Evolutionary conservation across 2,329 filamentous ascomycete genomes (phyloP), one percentile per base, ranked within the genome.

Genomic region (Fusarium hainanense): DNA sequence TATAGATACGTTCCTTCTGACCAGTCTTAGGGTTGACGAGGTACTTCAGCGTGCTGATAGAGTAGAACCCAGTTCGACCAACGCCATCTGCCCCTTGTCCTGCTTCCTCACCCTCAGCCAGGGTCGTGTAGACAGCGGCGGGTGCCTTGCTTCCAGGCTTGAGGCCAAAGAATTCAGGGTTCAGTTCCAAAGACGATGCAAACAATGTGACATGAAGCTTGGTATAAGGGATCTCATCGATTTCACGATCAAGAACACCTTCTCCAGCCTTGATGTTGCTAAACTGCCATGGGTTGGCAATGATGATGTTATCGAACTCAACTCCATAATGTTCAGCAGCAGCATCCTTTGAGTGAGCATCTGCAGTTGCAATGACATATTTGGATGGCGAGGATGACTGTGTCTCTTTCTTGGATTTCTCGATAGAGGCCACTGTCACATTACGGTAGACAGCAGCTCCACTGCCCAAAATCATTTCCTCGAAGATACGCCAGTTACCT

Each of bases 401-500:
- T 63, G 76, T 79, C 62, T 77, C 81, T n/a, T 82, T 79, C 11
- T 82, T 82, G 20, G 82, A 79, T 55, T 87, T 83, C 2, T 81
- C 77, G 51, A 97, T 88, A 6, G 82, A 82, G 0, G 85, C 83
- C 1, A 98, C 91, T 0, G 87, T 84, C 0, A 91, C 92, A 73
- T 94, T 92, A 25, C 92, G 82, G 41, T 83, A 81, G 7, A 94
- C 70, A 0, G 83, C 79, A 0, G 92, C 89, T 5, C 85, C 81
- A 2, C 93, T 91, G 1, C 83, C 81, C 40, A 87, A 84, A 2
- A 95, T 82, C 92, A 98, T 97, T 46, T 85, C 82, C n/a, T 90
- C 86, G 76, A 99, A 99, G 57, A 99, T 97, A 74, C 89, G 90
- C 94, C 94, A 98, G 79, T 98, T 99, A 3, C 96, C 96, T 9